Base-by-base conservation (phyloP, 2,329 filamentous ascomycete genomes). In the Cercospora sojina region DNA sequence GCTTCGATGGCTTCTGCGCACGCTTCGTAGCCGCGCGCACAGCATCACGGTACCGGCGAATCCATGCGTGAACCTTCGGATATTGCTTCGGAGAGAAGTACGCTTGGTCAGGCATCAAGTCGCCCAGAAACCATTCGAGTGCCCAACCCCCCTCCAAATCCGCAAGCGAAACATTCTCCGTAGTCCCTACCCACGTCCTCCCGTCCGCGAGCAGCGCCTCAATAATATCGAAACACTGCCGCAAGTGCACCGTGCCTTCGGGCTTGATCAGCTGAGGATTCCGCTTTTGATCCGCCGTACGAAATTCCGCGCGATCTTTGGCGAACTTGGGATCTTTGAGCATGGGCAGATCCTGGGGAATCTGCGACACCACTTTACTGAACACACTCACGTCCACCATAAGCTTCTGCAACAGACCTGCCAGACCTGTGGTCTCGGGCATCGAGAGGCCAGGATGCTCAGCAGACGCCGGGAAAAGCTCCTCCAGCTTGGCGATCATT, bases 151-250 rank as follows among this genome's bases (percentile, higher is more conserved):
- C 72, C 78, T 92, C 87, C 67, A 92, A 87, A 75, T 93, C 90
- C 3, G 86, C 88, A 68, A 91, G 76, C 1, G 81, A 83, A 1
- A 87, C 86, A 18, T 77, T 76, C 2, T 82, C 73, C 1, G 82
- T 85, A 10, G 80, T 81, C 12, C 89, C 77, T 8, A 92, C 78
- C 89, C 89, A 92, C 3, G 83, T 75, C 63, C 89, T 82, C n/a
- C 86, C 88, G 77, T 92, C 89, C 0, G 81, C 84, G 5, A 93
- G 80, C 62, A 91, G 75, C 2, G 78, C 81, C 79, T 93, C 90
- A 2, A 91, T 75, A 51, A 89, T 74, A 41, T 81, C 81, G 70
- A 91, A 86, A 3, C 79, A 82, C 53, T 82, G 79, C 23, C 82
- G 79, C 35, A 91, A 75, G 68, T 87, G 83, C 53, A 80, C 80